These are phyloP conservation scores for Ramichloridium luteum DNA, from an alignment of 2,329 filamentous ascomycete genomes.

Conservation along the genomic window DNA sequence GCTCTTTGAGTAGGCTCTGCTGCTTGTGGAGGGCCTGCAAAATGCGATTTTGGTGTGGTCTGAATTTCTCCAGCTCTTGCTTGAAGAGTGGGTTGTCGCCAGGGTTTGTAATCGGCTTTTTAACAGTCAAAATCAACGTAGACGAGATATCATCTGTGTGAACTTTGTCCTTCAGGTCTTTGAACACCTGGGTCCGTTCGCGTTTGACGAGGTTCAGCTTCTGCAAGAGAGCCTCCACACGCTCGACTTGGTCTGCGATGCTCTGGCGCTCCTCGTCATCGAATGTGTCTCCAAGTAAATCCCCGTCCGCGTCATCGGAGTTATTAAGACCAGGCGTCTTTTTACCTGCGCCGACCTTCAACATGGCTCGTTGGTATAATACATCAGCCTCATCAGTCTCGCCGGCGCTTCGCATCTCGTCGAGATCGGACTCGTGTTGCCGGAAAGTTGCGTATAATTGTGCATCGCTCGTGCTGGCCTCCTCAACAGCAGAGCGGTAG, in stretches of 20 bases:
- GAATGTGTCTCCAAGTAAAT: conserved; percentile 84
- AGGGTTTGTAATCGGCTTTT: conserved; percentile 75
- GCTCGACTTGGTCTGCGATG: conserved; percentile 77
- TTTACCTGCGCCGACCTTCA: conserved; percentile 58
- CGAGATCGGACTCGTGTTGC: conserved; percentile 78
- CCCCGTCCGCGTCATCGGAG: conserved; percentile 43
- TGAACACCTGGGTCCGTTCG: conserved; percentile 81
- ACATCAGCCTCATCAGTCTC: conserved; percentile 78
- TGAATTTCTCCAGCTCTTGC: conserved; percentile 92
- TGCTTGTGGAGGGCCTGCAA: conserved; percentile 94
- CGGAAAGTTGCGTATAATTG: conserved; percentile 73
- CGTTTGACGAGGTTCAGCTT: conserved; percentile 86
- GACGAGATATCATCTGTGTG: conserved; percentile 97
- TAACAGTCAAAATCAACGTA: conserved; percentile 81
- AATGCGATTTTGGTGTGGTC: conserved; percentile 80
- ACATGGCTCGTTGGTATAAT: conserved; percentile 76
- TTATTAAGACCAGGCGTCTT: conserved; percentile 43
- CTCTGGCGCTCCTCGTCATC: conserved; percentile 66
- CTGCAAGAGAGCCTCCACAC: conserved; percentile 80
- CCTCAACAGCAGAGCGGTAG: conserved; percentile 79
- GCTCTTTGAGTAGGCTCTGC: conserved; percentile 82
- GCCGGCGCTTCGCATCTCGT: conserved; percentile 85
- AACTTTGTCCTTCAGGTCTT: conserved; percentile 96
- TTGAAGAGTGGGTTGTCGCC: conserved; percentile 90
- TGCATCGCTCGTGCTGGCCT: conserved; percentile 74